Conservation (phyloP, 495 filamentous ascomycete genomes). For the Aspergillus hancockii region DNA sequence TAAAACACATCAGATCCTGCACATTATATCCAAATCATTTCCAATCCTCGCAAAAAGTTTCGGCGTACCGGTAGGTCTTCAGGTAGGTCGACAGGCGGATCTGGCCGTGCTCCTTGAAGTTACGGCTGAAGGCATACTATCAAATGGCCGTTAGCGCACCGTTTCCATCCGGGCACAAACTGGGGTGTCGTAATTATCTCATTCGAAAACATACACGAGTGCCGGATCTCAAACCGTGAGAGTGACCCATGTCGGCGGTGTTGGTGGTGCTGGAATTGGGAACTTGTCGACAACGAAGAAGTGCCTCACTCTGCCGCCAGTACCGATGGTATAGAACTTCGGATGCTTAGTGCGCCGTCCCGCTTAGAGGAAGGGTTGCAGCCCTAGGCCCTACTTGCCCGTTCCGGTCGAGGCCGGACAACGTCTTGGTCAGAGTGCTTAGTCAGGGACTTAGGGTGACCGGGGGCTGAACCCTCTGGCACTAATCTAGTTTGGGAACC, state of each 20-base stretch:
- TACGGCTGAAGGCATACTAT: slow-evolving; percentile 87
- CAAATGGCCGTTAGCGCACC: slow-evolving; percentile 34
- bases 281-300: slow-evolving; percentile 44
- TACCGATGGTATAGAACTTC: slow-evolving; percentile 26
- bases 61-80: slow-evolving; percentile 77
- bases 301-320: slow-evolving; percentile 28
- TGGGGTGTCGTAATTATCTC: slow-evolving; percentile 8
- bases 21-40: slow-evolving; percentile 18
- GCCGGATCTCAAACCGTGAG: slow-evolving; percentile 89
- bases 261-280: slow-evolving; percentile 47
- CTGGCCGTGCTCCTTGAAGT: slow-evolving; percentile 90
- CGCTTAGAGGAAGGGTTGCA: slow-evolving; percentile 19
- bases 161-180: slow-evolving; percentile 10
- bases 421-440: not conserved
- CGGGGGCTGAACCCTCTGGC: slow-evolving; percentile 12
- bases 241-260: slow-evolving; percentile 85
- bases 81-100: slow-evolving; percentile 91
- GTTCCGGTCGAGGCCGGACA: not conserved
- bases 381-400: slow-evolving; percentile 14
- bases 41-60: slow-evolving; percentile 12
- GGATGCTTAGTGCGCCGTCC: slow-evolving; percentile 32
- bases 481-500: slow-evolving; percentile 20
- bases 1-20: slow-evolving; percentile 32
- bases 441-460: not conserved
- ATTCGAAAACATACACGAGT: slow-evolving; percentile 67